Conservation (phyloP, 2,329 filamentous ascomycete species). For the Apiospora rasikravindrae region DNA sequence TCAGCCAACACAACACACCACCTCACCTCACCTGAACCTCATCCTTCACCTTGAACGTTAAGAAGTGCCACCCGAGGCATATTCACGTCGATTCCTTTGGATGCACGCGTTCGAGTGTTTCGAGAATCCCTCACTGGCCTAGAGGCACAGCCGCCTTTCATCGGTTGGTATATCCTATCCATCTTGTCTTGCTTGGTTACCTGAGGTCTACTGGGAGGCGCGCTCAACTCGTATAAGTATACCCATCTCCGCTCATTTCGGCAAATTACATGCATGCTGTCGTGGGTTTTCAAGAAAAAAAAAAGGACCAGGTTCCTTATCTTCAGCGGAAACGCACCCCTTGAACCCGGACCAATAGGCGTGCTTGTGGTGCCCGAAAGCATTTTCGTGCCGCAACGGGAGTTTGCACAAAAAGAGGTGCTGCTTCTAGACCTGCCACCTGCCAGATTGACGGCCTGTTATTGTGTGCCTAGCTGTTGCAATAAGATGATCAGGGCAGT, state of each 20-base stretch:
- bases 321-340: not conserved
- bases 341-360: slow-evolving; percentile 1
- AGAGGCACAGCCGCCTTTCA: not conserved
- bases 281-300: slow-evolving; percentile 1
- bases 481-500: not conserved
- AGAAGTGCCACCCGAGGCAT: not conserved
- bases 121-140: not conserved
- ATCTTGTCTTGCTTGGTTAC: not conserved
- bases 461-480: not conserved
- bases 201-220: not conserved
- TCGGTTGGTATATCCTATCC: not conserved
- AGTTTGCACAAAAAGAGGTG: not conserved
- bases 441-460: not conserved
- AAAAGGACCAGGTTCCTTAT: not conserved
- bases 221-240: slow-evolving; percentile 9
- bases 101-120: not conserved
- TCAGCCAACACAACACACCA: not conserved
- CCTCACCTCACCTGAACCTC: not conserved
- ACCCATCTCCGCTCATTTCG: slow-evolving; percentile 10
- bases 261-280: not conserved
- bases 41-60: not conserved
- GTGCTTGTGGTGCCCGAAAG: not conserved
- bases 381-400: not conserved
- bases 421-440: slow-evolving; percentile 1
- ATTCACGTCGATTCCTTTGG: not conserved